These are phyloP conservation scores for Myriosclerotinia curreyana DNA, from an alignment of 2,329 filamentous ascomycete species.

Conservation along the genomic window DNA sequence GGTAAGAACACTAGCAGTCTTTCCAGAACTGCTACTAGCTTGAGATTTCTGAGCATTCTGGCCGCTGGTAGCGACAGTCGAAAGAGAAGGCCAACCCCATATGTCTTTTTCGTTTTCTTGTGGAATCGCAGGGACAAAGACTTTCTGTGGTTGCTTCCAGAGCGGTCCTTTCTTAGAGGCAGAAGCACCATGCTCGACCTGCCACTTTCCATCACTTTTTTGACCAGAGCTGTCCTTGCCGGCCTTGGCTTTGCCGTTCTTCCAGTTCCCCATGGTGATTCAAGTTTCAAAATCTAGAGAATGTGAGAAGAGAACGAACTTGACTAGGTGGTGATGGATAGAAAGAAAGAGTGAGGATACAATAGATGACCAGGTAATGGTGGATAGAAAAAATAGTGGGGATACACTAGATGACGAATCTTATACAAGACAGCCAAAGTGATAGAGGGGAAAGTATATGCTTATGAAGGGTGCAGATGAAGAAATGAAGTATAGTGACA, in stretches of 20 bases:
- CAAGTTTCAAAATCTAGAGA: not conserved
- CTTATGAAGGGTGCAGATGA: not conserved
- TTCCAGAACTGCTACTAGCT: not conserved
- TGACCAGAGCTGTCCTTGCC: not conserved
- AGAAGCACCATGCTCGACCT: not conserved
- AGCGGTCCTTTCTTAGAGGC: conserved; percentile 3
- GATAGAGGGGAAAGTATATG: not conserved
- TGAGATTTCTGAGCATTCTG: not conserved
- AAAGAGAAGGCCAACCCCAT: conserved; percentile 4
- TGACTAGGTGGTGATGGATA: accelerated
- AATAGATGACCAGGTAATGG: not conserved
- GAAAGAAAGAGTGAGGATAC: not conserved
- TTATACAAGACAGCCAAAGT: not conserved
- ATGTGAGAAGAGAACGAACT: not conserved
- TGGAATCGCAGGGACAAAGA: not conserved
- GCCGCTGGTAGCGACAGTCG: not conserved
- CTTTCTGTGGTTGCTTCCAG: not conserved
- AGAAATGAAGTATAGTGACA: not conserved
- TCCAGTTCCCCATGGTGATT: not conserved
- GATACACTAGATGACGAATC: not conserved
- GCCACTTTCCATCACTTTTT: not conserved
- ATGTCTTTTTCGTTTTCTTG: not conserved
- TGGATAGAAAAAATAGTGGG: not conserved
- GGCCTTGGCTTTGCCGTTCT: not conserved
- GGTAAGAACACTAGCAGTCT: not conserved